Base-by-base conservation (phyloP, 2,329 filamentous ascomycete genomes). In the Fusarium odoratissimum region DNA sequence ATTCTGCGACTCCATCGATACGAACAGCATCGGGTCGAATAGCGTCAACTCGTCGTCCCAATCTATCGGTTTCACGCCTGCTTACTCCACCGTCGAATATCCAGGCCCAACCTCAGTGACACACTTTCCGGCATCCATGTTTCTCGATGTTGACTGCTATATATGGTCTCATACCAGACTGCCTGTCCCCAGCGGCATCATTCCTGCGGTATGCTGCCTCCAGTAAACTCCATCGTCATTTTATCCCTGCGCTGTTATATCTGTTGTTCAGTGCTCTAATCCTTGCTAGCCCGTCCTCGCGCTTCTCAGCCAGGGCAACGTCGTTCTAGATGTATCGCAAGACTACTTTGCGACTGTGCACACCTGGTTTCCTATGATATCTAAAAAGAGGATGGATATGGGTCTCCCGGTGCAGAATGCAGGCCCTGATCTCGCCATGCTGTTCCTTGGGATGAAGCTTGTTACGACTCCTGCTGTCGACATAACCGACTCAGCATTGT, bases 21-120 rank as follows among this genome's bases (percentile, higher is more conserved):
- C 33, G 13, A 3, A 21, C 3, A 52, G 49, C 17, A 12, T 35
- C 9, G 33, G 2, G 19, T 37, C 17, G 12, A 52, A 37, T 16
- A 16, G 23, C 2, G 3, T n/a, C 19, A 23, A 5, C 2, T 33
- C 30, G 8, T 33, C 8, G 30, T 49, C 30, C 1, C 46, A 23
- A 19, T 5, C n/a, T 5, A 33, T 10, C 6, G 16, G n/a, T 3
- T 10, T 33, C 6, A 52, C 33, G 17, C 33, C 19, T 37, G 6
- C 23, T 3, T n/a, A 52, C 2, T 52, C 23, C 2, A 16, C 6
- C 2, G 49, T 6, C 1, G 49, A 52, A 6, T 2, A 1, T 28
- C 0, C 9, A 3, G 17, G 3, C 3, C 13, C 2, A 11, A 8
- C 12, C 21, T 21, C 2, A 4, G 17, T 6, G 31, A 8, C 33